phyloP scores from a whole-genome alignment of 805 yeast genomes.

The Komagataella kurtzmanii region DNA sequence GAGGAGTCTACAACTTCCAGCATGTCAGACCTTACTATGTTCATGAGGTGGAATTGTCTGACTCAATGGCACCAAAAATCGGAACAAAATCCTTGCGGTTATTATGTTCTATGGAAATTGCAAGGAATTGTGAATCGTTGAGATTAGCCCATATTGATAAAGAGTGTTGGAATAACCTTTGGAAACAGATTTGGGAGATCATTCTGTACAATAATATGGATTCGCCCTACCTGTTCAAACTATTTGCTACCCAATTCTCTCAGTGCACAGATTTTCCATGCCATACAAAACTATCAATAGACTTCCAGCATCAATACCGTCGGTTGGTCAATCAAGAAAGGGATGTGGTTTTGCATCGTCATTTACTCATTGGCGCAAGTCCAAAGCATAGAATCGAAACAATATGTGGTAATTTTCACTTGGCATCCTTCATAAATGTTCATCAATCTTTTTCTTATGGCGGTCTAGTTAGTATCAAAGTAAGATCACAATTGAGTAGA shows the following conservation, averaged over 20 bases:
- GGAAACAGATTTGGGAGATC: slow-evolving; percentile 20
- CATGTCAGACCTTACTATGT: slow-evolving; percentile 4
- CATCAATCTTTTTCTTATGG: slow-evolving; percentile 4
- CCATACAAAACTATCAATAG: slow-evolving; percentile 5
- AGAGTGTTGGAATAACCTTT: slow-evolving; percentile 10
- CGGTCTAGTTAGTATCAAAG: slow-evolving; percentile 9
- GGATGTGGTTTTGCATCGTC: neutral
- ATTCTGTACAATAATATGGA: slow-evolving; percentile 17
- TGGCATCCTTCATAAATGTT: neutral
- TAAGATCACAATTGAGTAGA: slow-evolving; percentile 1
- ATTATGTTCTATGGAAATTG: slow-evolving; percentile 13
- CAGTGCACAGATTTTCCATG: slow-evolving; percentile 5
- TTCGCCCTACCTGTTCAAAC: slow-evolving; percentile 12
- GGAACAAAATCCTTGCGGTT: slow-evolving; percentile 10
- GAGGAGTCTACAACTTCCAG: slow-evolving; percentile 4
- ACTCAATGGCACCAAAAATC: neutral
- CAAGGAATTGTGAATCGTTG: slow-evolving; percentile 10
- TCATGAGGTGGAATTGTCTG: neutral
- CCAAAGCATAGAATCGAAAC: neutral
- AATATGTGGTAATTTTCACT: neutral
- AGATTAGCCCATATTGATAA: slow-evolving; percentile 9
- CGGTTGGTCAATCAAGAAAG: neutral
- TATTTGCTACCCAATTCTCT: slow-evolving; percentile 14
- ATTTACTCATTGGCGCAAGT: neutral
- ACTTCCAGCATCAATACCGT: neutral